Conservation (phyloP, 2,329 filamentous ascomycete genomes). For the Aspergillus ochraceus region DNA sequence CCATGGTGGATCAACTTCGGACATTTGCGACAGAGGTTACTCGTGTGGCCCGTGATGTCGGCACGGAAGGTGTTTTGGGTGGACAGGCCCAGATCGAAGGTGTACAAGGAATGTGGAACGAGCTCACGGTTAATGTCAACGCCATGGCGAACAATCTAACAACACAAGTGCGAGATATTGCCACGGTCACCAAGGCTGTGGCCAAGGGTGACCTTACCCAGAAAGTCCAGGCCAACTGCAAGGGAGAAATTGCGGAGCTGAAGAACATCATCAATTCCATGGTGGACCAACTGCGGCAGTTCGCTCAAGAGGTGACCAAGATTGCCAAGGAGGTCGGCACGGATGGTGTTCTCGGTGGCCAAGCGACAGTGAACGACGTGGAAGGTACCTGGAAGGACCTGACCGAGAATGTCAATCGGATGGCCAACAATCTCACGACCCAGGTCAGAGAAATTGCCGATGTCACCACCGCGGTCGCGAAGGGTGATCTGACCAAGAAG, state of each 20-base stretch:
- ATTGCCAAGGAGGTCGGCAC: constrained; percentile 96
- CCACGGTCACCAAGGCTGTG: constrained; percentile 69
- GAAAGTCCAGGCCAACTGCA: constrained; percentile 90
- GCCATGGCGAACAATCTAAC: constrained; percentile 87
- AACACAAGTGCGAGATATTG: constrained; percentile 92
- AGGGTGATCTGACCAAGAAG: constrained; percentile 92
- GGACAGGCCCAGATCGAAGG: constrained; percentile 81
- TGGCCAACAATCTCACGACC: constrained; percentile 97
- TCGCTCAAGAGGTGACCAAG: constrained; percentile 94
- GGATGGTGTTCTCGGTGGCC: constrained; percentile 88
- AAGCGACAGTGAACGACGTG: constrained; percentile 93
- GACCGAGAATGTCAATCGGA: constrained; percentile 94
- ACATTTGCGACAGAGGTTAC: constrained; percentile 84
- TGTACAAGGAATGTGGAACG: constrained; percentile 86
- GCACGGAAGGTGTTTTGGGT: constrained; percentile 78
- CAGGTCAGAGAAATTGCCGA: constrained; percentile 97
- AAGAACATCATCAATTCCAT: constrained; percentile 99
- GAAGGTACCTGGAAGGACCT: constrained; percentile 97
- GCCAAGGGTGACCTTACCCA: constrained; percentile 88
- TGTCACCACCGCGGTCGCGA: constrained; percentile 92
- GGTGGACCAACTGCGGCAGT: constrained; percentile 96
- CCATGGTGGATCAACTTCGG: constrained; percentile 82
- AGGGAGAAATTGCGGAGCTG: constrained; percentile 88
- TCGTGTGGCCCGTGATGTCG: constrained; percentile 78
- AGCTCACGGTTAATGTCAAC: constrained; percentile 81